Base-by-base conservation (phyloP, 2,329 filamentous ascomycete genomes). In the Paraphaeosphaeria minitans region DNA sequence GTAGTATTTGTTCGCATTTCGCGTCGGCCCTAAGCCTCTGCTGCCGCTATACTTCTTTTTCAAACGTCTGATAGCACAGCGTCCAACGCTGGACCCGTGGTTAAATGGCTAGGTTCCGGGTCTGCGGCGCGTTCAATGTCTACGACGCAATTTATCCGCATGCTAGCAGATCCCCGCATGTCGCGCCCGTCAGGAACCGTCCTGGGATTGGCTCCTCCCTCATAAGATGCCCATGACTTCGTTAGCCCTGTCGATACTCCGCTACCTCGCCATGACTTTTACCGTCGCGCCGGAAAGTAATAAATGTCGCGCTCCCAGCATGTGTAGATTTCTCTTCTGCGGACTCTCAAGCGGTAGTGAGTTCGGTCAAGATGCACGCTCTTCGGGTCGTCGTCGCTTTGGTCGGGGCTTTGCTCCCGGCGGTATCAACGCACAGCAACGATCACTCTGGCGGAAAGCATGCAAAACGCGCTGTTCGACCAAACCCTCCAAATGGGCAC, bases 401-500 rank as follows among this genome's bases (percentile, higher is more conserved):
- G 5, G 65, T 65, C 22, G 59, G 61, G 9, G 60, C 35, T 41
- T 21, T 51, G 33, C 22, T 31, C 12, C 16, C 60, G 13, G 55
- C 62, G 45, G 55, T 45, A 13, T 45, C 55, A 53, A 54, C 60
- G 3, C n/a, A 42, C n/a, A 42, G 35, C 13, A 48, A 50, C 27
- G 41, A 43, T 12, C 2, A 22, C 5, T 43, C 41, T 43, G 41
- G 19, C 19, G 41, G 8, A 12, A 22, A 7, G 19, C 51, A 59
- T 3, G 50, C 35, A 8, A 65, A 56, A 46, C 60, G 59, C 13
- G 60, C 56, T n/a, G 58, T 66, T 57, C 59, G 56, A 50, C 67
- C 68, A 37, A 73, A 71, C 37, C 71, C 71, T 24, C 58, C 65
- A 10, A 67, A 71, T 60, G 73, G 80, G 48, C 82, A 84, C 61